A percentile compares a stretch with the other conserved stretches of the same genome.
These are phyloP conservation scores for Penstemon davidsonii DNA, from an alignment of 257 asterid species.

Conservation along the genomic window DNA sequence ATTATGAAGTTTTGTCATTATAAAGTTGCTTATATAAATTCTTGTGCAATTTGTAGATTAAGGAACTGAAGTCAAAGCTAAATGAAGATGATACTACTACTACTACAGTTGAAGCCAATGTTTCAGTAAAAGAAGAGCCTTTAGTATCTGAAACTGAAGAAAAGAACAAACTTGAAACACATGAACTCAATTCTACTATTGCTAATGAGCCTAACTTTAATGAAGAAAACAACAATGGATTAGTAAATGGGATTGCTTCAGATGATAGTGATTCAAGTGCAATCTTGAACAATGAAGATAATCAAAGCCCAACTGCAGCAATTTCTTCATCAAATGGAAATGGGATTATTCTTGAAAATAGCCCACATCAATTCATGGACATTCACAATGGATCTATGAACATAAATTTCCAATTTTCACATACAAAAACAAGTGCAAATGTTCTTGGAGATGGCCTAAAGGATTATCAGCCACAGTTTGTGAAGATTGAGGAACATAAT, in stretches of 20 bases:
- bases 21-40: neutral
- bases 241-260: slow-evolving; percentile 29
- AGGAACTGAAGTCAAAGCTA: slow-evolving; percentile 59
- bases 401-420: slow-evolving; percentile 26
- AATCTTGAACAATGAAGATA: slow-evolving; percentile 64
- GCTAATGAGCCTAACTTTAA: slow-evolving; percentile 38
- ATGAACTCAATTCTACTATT: slow-evolving; percentile 6
- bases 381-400: slow-evolving; percentile 32
- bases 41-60: slow-evolving; percentile 39
- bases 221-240: slow-evolving; percentile 12
- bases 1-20: no score
- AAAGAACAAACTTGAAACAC: slow-evolving; percentile 27
- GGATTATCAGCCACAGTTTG: slow-evolving; percentile 51
- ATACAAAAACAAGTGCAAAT: neutral
- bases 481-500: slow-evolving; percentile 81
- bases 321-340: slow-evolving; percentile 44
- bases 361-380: slow-evolving; percentile 41
- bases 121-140: slow-evolving; percentile 54
- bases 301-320: slow-evolving; percentile 47
- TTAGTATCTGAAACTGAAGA: slow-evolving; percentile 50
- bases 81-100: slow-evolving; percentile 34
- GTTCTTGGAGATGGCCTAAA: slow-evolving; percentile 37
- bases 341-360: slow-evolving; percentile 28
- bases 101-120: slow-evolving; percentile 29
- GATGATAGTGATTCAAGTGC: slow-evolving; percentile 81